Conservation (phyloP, 768 basidiomycete genomes). For the Obba rivulosa region DNA sequence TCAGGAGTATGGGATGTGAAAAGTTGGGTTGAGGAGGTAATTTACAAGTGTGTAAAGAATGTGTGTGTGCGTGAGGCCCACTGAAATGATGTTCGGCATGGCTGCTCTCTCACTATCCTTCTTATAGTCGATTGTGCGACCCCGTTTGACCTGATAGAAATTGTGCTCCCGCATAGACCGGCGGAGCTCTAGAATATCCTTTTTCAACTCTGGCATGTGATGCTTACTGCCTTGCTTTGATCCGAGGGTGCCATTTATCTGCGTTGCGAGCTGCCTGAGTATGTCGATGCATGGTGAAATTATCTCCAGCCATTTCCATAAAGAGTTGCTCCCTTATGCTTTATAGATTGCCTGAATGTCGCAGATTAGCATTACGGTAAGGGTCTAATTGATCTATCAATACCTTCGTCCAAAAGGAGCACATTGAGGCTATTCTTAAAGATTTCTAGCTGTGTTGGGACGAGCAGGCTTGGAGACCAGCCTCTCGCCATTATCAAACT, state of each 20-base stretch:
- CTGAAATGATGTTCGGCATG: constrained; percentile 13
- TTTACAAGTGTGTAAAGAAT: too few species aligned
- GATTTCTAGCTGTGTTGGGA: too few species aligned
- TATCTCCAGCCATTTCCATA: constrained; percentile 28
- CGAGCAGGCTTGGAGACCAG: too few species aligned
- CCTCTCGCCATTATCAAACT: too few species aligned
- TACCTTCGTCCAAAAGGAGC: too few species aligned
- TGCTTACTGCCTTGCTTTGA: constrained; percentile 28
- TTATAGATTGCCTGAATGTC: constrained; percentile 20
- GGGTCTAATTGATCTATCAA: too few species aligned
- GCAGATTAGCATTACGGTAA: too few species aligned
- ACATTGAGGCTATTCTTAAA: too few species aligned
- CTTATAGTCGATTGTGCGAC: constrained; percentile 12
- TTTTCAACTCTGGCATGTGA: constrained; percentile 19
- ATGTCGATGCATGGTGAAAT: constrained; percentile 25
- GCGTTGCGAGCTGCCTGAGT: constrained; percentile 18
- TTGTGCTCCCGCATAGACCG: constrained; percentile 15
- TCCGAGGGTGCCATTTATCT: constrained; percentile 22
- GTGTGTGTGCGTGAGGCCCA: too few species aligned
- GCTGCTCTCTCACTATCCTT: constrained; percentile 6
- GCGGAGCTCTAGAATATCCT: constrained; percentile 25
- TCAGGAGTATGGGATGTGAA: too few species aligned
- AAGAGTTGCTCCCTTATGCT: constrained; percentile 26
- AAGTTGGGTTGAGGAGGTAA: too few species aligned
- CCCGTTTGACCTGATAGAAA: constrained; percentile 16